Base-by-base conservation (phyloP, 495 filamentous ascomycete species). In the Letharia lupina region DNA sequence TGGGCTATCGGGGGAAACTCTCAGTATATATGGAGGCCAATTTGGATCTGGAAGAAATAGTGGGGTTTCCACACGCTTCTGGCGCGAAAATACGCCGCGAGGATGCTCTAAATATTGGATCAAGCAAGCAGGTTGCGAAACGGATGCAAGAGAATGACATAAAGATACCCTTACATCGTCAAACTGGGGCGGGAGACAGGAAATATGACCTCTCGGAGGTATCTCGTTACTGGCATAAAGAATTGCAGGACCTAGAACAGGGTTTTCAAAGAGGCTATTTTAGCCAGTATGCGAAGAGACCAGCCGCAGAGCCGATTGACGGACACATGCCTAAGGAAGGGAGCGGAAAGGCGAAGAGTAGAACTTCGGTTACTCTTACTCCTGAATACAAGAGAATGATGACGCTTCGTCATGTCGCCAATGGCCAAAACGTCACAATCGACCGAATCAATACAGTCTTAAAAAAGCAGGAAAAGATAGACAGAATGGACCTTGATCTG, bases 21-120 rank as follows among this genome's bases (percentile, higher is more conserved):
- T 73, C 85, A 2, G 63, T 90, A 3, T 71, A 84, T 20, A 77
- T 81, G 11, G 88, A 92, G 52, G 69, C 88, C 2, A 73, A 77
- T 9, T 81, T 80, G 58, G 76, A 80, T 41, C 70, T 81, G 6
- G 74, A 81, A 16, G 77, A 83, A 64, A 71, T 87, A 52, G 83
- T 79, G 2, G 73, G 72, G 23, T 61, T 66, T 5, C 67, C 71
- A 16, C 50, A 57, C 18, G 58, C 68, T 15, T 56, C 52, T 31
- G 10, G 62, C 0, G 72, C 70, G 63, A 44, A 67, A 41, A 64
- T 50, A n/a, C 62, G 65, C 31, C 80, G 77, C 35, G 70, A 74
- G 23, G 73, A 69, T 66, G 67, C 75, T 28, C 50, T 75, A 20
- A 64, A 77, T 0, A 31, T 75, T 0, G 66, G 75, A 12, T 77